Evolutionary conservation across 1,284 basidiomycete genomes (phyloP).

Genomic region (Ceratobasidium sp.): DNA sequence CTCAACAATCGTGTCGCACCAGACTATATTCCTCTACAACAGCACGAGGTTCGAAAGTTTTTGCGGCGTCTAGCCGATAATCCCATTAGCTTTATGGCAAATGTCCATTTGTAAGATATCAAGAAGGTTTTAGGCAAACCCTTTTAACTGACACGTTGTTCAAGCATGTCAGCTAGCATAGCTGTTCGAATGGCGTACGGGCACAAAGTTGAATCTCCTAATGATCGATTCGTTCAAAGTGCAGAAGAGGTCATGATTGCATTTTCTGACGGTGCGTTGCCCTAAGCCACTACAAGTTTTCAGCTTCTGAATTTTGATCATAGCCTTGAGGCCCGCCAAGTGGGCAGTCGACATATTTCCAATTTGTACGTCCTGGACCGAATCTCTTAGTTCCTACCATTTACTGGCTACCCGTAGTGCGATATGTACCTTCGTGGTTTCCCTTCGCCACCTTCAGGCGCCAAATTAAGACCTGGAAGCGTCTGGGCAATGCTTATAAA

Average conservation of each 20-base stretch:
- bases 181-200: constrained; percentile 15
- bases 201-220: constrained; percentile 22
- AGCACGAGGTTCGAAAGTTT: constrained; percentile 6
- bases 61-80: neutral
- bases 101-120: constrained; percentile 8
- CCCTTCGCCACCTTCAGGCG: constrained; percentile 52
- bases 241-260: constrained; percentile 18
- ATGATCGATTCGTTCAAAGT: constrained; percentile 19
- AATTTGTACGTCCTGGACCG: neutral
- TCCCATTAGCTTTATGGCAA: neutral
- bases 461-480: constrained; percentile 47
- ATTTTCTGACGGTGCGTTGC: constrained; percentile 2
- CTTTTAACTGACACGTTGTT: neutral
- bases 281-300: neutral
- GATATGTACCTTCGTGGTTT: constrained; percentile 52
- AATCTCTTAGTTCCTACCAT: neutral
- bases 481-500: constrained; percentile 46
- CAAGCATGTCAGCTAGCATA: constrained; percentile 23
- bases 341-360: constrained; percentile 26
- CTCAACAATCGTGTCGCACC: constrained; percentile 11
- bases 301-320: neutral
- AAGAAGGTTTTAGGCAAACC: neutral
- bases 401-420: constrained; percentile 45
- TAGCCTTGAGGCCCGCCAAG: constrained; percentile 14
- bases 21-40: constrained; percentile 9